Percentiles rank a stretch among this genome's conserved stretches.
These are phyloP conservation scores for Vicia sativa DNA, from an alignment of 306 rosid species.

Conservation along the genomic window DNA sequence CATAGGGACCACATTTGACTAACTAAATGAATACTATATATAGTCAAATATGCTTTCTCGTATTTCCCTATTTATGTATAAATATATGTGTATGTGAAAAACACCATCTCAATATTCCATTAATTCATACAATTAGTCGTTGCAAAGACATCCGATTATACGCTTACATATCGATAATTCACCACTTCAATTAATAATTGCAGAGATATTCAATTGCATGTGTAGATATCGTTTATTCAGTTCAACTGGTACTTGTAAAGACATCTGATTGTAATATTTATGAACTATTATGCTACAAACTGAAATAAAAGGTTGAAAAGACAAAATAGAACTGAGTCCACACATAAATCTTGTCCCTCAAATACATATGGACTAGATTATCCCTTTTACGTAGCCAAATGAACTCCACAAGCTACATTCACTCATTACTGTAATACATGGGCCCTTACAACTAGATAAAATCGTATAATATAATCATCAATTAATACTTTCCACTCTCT, in stretches of 20 bases:
- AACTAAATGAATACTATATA: too few species aligned
- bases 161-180: too few species aligned
- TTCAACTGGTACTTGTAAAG: too few species aligned
- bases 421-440: slow-evolving; percentile 15
- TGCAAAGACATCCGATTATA: too few species aligned
- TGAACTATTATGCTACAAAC: too few species aligned
- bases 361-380: slow-evolving; percentile 51
- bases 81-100: neutral
- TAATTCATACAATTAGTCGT: too few species aligned
- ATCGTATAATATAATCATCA: neutral
- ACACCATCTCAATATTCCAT: neutral
- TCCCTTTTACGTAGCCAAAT: slow-evolving; percentile 30
- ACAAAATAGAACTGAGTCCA: slow-evolving; percentile 35
- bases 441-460: slow-evolving; percentile 16
- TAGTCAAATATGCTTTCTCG: neutral
- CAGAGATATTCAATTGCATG: too few species aligned
- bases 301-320: neutral
- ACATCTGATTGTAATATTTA: too few species aligned
- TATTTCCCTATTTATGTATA: neutral
- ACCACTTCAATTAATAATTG: too few species aligned
- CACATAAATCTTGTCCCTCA: slow-evolving; percentile 27
- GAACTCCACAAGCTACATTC: slow-evolving; percentile 42
- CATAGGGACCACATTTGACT: neutral
- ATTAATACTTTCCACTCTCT: slow-evolving; percentile 1
- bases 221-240: too few species aligned